Base-by-base conservation (phyloP, 2,329 filamentous ascomycete genomes). In the Verticillium klebahnii region DNA sequence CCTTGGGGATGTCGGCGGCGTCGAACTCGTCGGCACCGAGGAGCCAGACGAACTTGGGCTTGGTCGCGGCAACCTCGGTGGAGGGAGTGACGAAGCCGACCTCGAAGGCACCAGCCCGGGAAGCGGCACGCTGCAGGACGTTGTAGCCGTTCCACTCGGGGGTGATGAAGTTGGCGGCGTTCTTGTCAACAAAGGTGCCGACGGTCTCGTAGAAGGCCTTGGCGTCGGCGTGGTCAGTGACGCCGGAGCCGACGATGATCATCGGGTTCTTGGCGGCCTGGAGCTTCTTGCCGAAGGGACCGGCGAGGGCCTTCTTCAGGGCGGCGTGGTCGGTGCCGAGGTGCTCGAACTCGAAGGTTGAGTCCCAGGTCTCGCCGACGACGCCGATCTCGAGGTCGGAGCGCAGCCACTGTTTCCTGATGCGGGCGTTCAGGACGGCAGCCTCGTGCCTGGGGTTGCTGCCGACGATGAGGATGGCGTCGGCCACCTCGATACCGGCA, bases 81-180 rank as follows among this genome's bases (percentile, higher is more conserved):
- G 92, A 97, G 57, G 93, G 92, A 15, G 92, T 89, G 39, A 91
- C 92, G 78, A 97, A 99, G 71, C 95, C 95, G 70, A 99, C 88
- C 79, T 99, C 95, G 74, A 93, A 99, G 64, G 95, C 95, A 74
- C 93, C 95, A 40, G 90, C 90, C 69, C 94, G 89, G 65, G 95
- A 97, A 63, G 95, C 95, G 65, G 92, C 90, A 67, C 94, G 89
- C 79, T 99, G 95, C 59, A 99, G 88, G 64, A 99, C 88, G 75
- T 97, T 99, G 85, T 94, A 99, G 64, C 94, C 95, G 75, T 97
- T 95, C 93, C 96, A 98, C 76, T 97, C 93, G 19, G 87, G 81
- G 6, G 91, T 97, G 72, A 86, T 81, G 83, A 99, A 97, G 81
- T 89, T 96, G 69, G 85, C 82, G 66, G 92, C 88, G 77, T 97